These are phyloP conservation scores for Verticillium nonalfalfae DNA, from an alignment of 2,329 filamentous ascomycete genomes.

Conservation along the genomic window DNA sequence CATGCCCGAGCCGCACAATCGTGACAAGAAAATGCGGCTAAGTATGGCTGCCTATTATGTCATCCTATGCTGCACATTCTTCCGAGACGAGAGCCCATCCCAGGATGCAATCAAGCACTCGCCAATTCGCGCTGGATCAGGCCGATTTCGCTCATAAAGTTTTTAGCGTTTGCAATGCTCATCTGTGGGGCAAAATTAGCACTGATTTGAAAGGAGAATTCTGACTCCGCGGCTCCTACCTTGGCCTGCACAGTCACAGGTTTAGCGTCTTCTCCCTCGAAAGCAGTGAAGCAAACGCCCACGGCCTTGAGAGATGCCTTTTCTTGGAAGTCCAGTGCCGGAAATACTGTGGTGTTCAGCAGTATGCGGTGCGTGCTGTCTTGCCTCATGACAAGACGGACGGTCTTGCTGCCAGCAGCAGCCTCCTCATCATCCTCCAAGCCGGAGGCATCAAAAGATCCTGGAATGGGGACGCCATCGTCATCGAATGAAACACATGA, in stretches of 20 bases:
- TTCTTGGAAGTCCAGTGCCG: slow-evolving; percentile 73
- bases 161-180: slow-evolving; percentile 46
- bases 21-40: not conserved
- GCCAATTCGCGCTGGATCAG: slow-evolving; percentile 45
- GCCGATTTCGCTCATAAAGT: slow-evolving; percentile 42
- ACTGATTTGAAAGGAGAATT: not conserved
- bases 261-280: slow-evolving; percentile 48
- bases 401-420: slow-evolving; percentile 26
- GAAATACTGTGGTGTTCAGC: slow-evolving; percentile 76
- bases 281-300: slow-evolving; percentile 59
- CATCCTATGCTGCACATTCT: not conserved
- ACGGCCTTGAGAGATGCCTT: slow-evolving; percentile 68
- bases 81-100: not conserved
- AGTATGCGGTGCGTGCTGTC: slow-evolving; percentile 84
- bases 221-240: slow-evolving; percentile 30
- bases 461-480: slow-evolving; percentile 38
- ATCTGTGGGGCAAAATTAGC: slow-evolving; percentile 32
- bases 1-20: not conserved
- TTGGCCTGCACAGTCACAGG: slow-evolving; percentile 56
- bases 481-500: slow-evolving; percentile 50
- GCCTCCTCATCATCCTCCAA: slow-evolving; percentile 38
- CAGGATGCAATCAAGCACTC: slow-evolving; percentile 5
- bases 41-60: not conserved
- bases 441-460: slow-evolving; percentile 49
- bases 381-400: slow-evolving; percentile 82